A percentile compares a stretch with the other conserved stretches of the same genome.
Evolutionary conservation across 192 early-diverging fungal genomes (phyloP).

Genomic region (Linderina pennispora): DNA sequence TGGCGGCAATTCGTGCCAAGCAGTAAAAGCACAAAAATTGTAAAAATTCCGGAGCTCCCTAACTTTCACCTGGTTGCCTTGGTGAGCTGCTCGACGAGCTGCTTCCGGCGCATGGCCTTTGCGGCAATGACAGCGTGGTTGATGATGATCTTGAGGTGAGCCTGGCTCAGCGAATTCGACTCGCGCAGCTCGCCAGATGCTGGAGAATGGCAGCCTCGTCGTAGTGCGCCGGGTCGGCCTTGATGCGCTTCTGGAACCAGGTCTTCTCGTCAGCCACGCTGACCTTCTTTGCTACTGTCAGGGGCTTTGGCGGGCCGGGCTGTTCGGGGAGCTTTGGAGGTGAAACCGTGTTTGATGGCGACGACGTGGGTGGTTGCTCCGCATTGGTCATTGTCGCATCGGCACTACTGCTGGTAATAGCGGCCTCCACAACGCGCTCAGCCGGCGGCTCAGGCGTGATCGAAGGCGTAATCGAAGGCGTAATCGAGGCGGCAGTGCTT

Average conservation of each 20-base stretch:
- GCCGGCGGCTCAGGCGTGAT: neutral
- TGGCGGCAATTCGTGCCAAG: no score
- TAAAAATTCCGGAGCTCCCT: no score
- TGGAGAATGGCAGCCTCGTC: slow-evolving; percentile 33
- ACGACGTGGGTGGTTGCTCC: neutral
- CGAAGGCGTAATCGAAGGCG: neutral
- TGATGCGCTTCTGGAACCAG: slow-evolving; percentile 43
- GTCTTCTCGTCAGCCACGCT: slow-evolving; percentile 37
- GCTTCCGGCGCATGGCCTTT: slow-evolving; percentile 45
- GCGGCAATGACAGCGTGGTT: slow-evolving; percentile 21
- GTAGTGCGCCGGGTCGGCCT: slow-evolving; percentile 44
- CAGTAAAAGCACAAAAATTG: slow-evolving; percentile 2
- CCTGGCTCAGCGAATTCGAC: slow-evolving; percentile 13
- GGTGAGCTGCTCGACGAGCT: slow-evolving; percentile 29
- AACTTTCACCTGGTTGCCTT: no score
- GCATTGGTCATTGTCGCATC: neutral
- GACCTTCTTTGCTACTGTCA: slow-evolving; percentile 11
- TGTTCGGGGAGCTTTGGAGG: neutral
- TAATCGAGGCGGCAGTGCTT: neutral
- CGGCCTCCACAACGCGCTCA: neutral
- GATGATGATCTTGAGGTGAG: slow-evolving; percentile 42
- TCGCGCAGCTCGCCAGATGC: slow-evolving; percentile 30
- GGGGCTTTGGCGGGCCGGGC: neutral
- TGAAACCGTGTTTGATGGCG: no score
- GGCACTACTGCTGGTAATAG: neutral